These are phyloP conservation scores for Ophiorrhiza pumila DNA, from an alignment of 257 asterid species.

Conservation along the genomic window DNA sequence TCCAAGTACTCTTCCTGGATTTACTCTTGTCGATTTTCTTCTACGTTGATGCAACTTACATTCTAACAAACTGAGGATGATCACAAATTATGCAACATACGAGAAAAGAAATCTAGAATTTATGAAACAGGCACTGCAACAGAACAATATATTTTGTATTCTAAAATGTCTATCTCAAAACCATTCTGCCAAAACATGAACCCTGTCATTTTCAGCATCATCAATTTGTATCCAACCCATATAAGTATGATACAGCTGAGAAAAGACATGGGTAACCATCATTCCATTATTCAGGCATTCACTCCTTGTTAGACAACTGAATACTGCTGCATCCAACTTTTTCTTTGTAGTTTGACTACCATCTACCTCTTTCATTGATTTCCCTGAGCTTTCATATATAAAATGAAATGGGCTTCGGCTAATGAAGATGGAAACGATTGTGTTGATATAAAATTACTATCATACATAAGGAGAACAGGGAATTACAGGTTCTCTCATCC, in stretches of 20 bases:
- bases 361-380: conserved; percentile 17
- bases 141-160: neutral
- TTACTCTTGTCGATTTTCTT: neutral
- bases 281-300: no score
- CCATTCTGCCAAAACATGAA: neutral
- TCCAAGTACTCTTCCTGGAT: neutral
- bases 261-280: no score
- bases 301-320: no score
- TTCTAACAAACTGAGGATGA: neutral
- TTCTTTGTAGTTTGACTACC: conserved; percentile 29
- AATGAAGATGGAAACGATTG: no score
- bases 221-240: no score
- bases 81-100: neutral
- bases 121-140: neutral
- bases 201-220: neutral
- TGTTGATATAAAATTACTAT: no score
- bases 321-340: conserved; percentile 48
- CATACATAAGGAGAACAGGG: no score
- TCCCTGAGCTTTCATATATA: conserved; percentile 25
- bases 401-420: no score
- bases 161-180: neutral
- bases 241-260: no score
- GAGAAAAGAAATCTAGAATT: neutral
- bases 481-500: no score
- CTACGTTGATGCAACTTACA: neutral